A percentile compares a stretch with the other conserved stretches of the same genome.
Conservation (phyloP, 2,329 filamentous ascomycete species). For the Monosporascus sp. region DNA sequence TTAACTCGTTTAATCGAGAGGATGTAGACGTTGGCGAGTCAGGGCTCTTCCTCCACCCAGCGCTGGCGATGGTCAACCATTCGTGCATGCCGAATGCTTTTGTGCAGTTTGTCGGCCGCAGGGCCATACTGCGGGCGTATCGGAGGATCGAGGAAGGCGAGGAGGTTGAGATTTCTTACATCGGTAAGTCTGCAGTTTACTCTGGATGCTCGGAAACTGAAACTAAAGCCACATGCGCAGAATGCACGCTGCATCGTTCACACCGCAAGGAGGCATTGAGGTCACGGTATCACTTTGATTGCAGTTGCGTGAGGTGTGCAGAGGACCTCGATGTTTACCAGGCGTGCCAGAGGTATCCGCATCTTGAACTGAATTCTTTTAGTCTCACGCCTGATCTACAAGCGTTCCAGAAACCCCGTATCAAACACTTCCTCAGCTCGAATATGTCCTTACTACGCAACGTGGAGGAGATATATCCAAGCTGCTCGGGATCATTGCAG, state of each 20-base stretch:
- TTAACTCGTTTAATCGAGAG: slow-evolving; percentile 56
- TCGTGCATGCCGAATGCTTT: slow-evolving; percentile 57
- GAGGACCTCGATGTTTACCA: slow-evolving; percentile 51
- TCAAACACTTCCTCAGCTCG: slow-evolving; percentile 23
- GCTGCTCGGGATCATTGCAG: slow-evolving; percentile 17
- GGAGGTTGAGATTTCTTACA: slow-evolving; percentile 59
- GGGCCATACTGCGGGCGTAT: slow-evolving; percentile 46
- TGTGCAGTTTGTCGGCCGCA: slow-evolving; percentile 50
- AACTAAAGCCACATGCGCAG: slow-evolving; percentile 25
- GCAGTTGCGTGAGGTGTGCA: slow-evolving; percentile 44
- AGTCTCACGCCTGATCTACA: slow-evolving; percentile 40
- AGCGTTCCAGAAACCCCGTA: slow-evolving; percentile 26
- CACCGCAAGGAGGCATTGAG: slow-evolving; percentile 38
- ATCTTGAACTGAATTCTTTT: slow-evolving; percentile 38
- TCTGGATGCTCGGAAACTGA: background rate
- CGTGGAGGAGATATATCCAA: slow-evolving; percentile 27
- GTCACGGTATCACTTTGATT: slow-evolving; percentile 48
- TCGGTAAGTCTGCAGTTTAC: slow-evolving; percentile 36
- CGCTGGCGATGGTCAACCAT: slow-evolving; percentile 57
- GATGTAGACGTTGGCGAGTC: slow-evolving; percentile 48
- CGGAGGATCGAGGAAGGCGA: slow-evolving; percentile 44
- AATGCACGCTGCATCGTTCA: slow-evolving; percentile 41
- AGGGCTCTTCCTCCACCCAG: slow-evolving; percentile 53
- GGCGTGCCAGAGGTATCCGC: slow-evolving; percentile 38
- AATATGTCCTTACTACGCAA: slow-evolving; percentile 10